phyloP scores from a whole-genome alignment of 805 yeast species.

The Candida takata region DNA sequence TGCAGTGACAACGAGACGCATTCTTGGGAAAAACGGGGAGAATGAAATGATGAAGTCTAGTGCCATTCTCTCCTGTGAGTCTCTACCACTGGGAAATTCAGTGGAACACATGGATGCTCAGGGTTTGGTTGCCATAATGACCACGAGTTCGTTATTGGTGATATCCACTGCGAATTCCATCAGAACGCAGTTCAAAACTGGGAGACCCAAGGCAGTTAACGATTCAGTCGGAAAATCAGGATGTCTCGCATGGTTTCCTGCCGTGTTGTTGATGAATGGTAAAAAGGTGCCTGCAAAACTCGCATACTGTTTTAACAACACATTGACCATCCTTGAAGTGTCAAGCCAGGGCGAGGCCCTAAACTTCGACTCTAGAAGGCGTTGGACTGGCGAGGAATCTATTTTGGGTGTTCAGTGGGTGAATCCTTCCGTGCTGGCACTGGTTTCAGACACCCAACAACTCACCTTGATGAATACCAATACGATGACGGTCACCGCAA shows the following conservation, averaged over 20 bases:
- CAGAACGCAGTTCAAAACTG: constrained; percentile 47
- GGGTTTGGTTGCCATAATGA: constrained; percentile 56
- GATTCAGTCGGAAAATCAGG: constrained; percentile 32
- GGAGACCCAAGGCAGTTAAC: constrained; percentile 36
- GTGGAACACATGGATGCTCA: constrained; percentile 47
- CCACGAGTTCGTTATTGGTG: constrained; percentile 42
- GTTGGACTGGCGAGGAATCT: constrained; percentile 40
- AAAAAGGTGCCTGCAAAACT: constrained; percentile 35
- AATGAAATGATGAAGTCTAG: constrained; percentile 14
- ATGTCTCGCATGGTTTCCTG: constrained; percentile 60
- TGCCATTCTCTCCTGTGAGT: constrained; percentile 35
- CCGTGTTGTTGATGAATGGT: constrained; percentile 24
- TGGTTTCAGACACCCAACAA: constrained; percentile 40
- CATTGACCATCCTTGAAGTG: constrained; percentile 48
- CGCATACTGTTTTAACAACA: constrained; percentile 66
- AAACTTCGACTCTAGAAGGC: constrained; percentile 32
- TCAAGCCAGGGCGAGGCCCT: constrained; percentile 27
- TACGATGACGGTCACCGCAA: constrained; percentile 26
- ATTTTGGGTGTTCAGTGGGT: constrained; percentile 56
- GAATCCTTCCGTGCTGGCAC: constrained; percentile 31
- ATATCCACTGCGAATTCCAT: constrained; percentile 46
- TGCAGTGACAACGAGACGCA: constrained; percentile 38
- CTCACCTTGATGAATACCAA: constrained; percentile 35
- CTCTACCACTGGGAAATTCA: constrained; percentile 56
- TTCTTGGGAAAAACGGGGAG: constrained; percentile 43